These are phyloP conservation scores for Miamiensis avidus DNA, from an alignment of 169 alveolate genomes.

Conservation along the genomic window DNA sequence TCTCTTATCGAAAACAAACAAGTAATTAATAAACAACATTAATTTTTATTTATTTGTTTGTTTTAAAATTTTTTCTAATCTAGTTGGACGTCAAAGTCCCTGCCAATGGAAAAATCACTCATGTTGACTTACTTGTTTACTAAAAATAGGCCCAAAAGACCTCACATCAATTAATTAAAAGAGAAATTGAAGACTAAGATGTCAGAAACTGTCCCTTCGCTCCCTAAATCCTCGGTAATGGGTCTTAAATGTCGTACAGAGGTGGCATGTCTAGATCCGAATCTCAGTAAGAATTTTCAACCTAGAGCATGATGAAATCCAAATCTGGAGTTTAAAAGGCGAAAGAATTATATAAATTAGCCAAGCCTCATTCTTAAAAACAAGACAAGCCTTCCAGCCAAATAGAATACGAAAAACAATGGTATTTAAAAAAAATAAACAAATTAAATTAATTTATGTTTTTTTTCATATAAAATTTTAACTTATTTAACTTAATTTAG, in stretches of 20 bases:
- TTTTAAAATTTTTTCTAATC: no score
- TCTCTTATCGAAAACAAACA: constrained; percentile 32
- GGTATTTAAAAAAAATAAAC: background rate
- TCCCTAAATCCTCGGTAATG: constrained; percentile 13
- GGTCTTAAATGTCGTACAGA: no score
- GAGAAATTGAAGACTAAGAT: constrained; percentile 11
- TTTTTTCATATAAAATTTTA: no score
- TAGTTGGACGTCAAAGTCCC: constrained; percentile 34
- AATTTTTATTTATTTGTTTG: no score
- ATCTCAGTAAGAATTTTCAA: constrained; percentile 18
- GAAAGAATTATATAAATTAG: constrained; percentile 18
- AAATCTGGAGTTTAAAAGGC: constrained; percentile 9
- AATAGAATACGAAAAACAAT: constrained; percentile 43
- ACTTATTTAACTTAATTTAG: no score
- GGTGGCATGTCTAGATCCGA: background rate
- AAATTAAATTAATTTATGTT: background rate
- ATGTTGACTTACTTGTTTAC: constrained; percentile 36
- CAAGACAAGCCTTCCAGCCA: constrained; percentile 30
- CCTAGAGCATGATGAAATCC: no score
- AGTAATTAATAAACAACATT: background rate
- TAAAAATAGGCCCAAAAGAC: constrained; percentile 29
- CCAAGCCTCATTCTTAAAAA: constrained; percentile 26
- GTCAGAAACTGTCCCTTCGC: constrained; percentile 27
- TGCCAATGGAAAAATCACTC: constrained; percentile 44
- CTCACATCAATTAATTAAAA: constrained; percentile 12